These are phyloP conservation scores for Paecilomyces formosus DNA, from an alignment of 2,329 filamentous ascomycete species.

Conservation along the genomic window DNA sequence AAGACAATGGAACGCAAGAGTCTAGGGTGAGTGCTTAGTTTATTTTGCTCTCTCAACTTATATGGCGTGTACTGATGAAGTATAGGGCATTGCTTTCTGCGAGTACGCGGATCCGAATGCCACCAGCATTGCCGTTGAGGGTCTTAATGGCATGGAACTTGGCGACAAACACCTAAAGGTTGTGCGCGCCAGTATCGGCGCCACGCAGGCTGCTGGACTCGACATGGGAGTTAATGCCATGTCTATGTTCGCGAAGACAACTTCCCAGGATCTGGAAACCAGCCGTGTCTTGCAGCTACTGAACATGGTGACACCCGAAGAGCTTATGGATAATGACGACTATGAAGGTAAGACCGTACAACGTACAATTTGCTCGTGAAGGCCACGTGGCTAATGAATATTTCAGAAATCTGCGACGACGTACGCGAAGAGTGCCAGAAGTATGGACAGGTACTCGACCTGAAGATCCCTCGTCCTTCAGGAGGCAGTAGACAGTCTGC, in stretches of 20 bases:
- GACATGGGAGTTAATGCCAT: slow-evolving; percentile 97
- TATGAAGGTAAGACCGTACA: slow-evolving; percentile 65
- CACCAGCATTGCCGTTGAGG: slow-evolving; percentile 82
- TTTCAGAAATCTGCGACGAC: slow-evolving; percentile 87
- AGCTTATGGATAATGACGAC: slow-evolving; percentile 87
- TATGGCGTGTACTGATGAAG: slow-evolving; percentile 6
- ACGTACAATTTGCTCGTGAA: background rate
- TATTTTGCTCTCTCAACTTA: background rate
- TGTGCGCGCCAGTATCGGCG: slow-evolving; percentile 80
- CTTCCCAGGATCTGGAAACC: slow-evolving; percentile 67
- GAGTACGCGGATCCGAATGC: slow-evolving; percentile 72
- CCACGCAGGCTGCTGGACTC: slow-evolving; percentile 82
- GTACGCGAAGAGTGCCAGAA: slow-evolving; percentile 89
- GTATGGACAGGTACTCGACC: slow-evolving; percentile 73
- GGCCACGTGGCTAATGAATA: slow-evolving; percentile 1
- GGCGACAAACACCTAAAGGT: slow-evolving; percentile 82
- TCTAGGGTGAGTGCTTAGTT: slow-evolving; percentile 62
- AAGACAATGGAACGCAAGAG: slow-evolving; percentile 76
- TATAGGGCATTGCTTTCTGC: slow-evolving; percentile 87
- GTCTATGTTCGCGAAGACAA: slow-evolving; percentile 92
- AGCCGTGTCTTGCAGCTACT: slow-evolving; percentile 83
- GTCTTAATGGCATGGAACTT: slow-evolving; percentile 86
- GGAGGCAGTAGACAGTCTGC: slow-evolving; percentile 75
- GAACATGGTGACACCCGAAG: slow-evolving; percentile 97
- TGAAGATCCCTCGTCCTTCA: slow-evolving; percentile 86